Evolutionary conservation across 2,329 filamentous ascomycete species (phyloP).

Genomic region (Blumeria hordei): DNA sequence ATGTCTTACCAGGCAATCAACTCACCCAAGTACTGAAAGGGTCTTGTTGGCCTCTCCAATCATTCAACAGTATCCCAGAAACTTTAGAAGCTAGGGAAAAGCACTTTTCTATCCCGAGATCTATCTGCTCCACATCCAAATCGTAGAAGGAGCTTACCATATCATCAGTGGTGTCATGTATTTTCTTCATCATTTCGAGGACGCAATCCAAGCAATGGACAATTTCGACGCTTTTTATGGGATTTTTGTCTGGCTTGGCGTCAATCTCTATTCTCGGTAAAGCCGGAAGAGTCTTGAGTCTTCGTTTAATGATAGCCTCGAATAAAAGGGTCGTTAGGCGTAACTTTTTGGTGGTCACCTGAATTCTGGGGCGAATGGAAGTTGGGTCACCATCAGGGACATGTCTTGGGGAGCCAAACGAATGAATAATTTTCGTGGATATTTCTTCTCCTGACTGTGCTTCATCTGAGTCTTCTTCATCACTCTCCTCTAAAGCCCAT

Average conservation of each 20-base stretch:
- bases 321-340: constrained; percentile 46
- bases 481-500: constrained; percentile 53
- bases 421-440: constrained; percentile 26
- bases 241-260: constrained; percentile 2
- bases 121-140: constrained; percentile 32
- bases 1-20: neutral
- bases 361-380: constrained; percentile 38
- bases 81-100: constrained; percentile 32
- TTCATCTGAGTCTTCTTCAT: constrained; percentile 29
- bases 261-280: constrained; percentile 18
- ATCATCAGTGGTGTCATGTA: constrained; percentile 47
- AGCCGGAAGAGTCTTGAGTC: constrained; percentile 33
- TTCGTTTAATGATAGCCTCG: constrained; percentile 42
- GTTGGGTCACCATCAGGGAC: constrained; percentile 41
- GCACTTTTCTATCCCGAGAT: constrained; percentile 31
- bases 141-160: constrained; percentile 51
- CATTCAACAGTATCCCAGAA: constrained; percentile 27
- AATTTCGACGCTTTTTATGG: constrained; percentile 2
- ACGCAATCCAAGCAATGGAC: constrained; percentile 28
- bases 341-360: constrained; percentile 36
- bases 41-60: constrained; percentile 43
- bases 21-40: constrained; percentile 53
- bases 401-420: constrained; percentile 37
- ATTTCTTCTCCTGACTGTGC: constrained; percentile 23
- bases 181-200: constrained; percentile 27